Evolutionary conservation across 495 filamentous ascomycete genomes (phyloP).

Genomic region (Penicillium coffeae): DNA sequence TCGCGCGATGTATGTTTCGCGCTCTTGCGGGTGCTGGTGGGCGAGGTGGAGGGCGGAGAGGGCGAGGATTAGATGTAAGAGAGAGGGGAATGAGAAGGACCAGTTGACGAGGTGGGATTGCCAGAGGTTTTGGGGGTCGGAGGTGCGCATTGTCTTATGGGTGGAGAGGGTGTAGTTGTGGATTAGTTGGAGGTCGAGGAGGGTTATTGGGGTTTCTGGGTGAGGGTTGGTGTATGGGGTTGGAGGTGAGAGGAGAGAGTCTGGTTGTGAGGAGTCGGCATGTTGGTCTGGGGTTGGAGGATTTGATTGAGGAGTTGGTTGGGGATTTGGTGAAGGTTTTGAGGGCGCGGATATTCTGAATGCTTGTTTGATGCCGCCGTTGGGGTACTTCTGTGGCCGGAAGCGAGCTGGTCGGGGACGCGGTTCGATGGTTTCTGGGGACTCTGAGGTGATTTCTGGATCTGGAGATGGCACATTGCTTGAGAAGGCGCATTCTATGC

Average conservation of each 20-base stretch:
- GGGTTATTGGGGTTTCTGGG: too few species aligned
- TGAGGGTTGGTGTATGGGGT: too few species aligned
- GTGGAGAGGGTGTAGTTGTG: slow-evolving; percentile 36
- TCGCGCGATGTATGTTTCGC: slow-evolving; percentile 26
- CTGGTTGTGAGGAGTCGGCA: too few species aligned
- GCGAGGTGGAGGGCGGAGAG: slow-evolving; percentile 42
- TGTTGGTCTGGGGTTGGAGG: too few species aligned
- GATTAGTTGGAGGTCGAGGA: slow-evolving; percentile 35
- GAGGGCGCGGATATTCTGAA: slow-evolving; percentile 6
- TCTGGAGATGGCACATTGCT: slow-evolving; percentile 1
- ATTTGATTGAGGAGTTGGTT: too few species aligned
- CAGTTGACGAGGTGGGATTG: slow-evolving; percentile 35
- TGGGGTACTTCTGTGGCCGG: slow-evolving; percentile 20
- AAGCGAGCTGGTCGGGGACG: slow-evolving; percentile 17
- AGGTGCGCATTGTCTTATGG: slow-evolving; percentile 26
- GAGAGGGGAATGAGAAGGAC: slow-evolving; percentile 39
- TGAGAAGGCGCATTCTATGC: slow-evolving; percentile 25
- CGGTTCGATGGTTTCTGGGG: neutral
- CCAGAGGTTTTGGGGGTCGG: slow-evolving; percentile 29
- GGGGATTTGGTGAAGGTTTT: neutral
- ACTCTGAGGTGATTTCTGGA: neutral
- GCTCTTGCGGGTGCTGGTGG: slow-evolving; percentile 28
- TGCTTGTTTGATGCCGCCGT: slow-evolving; percentile 6
- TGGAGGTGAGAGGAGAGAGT: too few species aligned
- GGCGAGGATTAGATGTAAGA: slow-evolving; percentile 44